Evolutionary conservation across 1,284 basidiomycete species (phyloP), one percentile per base, ranked within the genome.

Genomic region (Thelephora terrestris): DNA sequence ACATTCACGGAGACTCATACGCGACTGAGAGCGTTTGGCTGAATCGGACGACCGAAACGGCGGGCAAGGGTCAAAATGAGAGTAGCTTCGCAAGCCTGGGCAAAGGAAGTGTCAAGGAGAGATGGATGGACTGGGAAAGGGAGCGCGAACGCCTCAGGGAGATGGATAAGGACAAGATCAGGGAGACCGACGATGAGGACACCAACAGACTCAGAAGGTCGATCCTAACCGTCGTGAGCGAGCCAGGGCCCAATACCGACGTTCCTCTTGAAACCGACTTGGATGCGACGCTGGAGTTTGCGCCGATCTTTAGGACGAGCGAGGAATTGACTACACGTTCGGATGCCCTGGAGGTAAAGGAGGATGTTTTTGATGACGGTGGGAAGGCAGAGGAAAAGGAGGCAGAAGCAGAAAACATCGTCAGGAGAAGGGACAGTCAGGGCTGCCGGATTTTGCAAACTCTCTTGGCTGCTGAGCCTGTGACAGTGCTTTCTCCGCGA

Each of bases 131-230:
- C 51, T 79, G 78, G 77, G 76, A 80, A 55, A 61, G 74, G 35
- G 78, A 79, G 59, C 68, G 70, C 47, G 68, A 76, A 61, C 62
- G 76, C 45, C 59, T 79, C 53, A 63, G 75, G 52, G 76, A 79
- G 65, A 75, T 76, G 66, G 67, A 68, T 49, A 64, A 69, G 47
- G 76, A 76, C 57, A 55, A 47, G 20, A 49, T 53, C 46, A 47
- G 48, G 24, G 51, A 49, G 21, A 44, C 34, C 17, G 47, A 49
- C 34, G 55, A 47, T 7, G 37, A 46, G 7, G 47, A 47, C 25
- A 40, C 7, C 47, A 25, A 21, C 50, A 46, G 49, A 29, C 17
- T 7, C 29, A 48, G 43, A 43, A 48, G 27, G 29, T 47, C 35
- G 52, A 53, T 48, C 27, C 35, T 17, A 48, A 49, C 32, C 29